These are phyloP conservation scores for Verticillium nonalfalfae DNA, from an alignment of 2,329 filamentous ascomycete species.

Conservation along the genomic window DNA sequence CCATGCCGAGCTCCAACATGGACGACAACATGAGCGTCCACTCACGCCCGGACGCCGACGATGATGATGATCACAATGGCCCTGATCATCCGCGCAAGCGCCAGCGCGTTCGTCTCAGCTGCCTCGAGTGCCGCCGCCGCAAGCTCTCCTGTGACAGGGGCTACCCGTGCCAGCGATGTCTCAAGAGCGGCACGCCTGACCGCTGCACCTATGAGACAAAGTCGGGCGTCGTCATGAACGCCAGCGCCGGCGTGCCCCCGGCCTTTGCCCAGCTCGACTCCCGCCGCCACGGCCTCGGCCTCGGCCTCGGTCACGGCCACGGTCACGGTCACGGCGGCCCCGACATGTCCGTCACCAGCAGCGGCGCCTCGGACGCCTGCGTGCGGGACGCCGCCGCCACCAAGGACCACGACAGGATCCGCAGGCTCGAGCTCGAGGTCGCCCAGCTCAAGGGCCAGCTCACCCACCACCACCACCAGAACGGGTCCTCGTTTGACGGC, in stretches of 20 bases:
- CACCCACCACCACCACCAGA: constrained; percentile 31
- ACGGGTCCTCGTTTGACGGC: constrained; percentile 37
- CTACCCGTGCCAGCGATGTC: constrained; percentile 55
- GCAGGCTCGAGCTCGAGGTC: constrained; percentile 52
- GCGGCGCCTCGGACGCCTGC: constrained; percentile 26
- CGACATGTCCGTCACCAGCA: constrained; percentile 24
- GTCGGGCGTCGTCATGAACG: constrained; percentile 42
- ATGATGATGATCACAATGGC: constrained; percentile 17
- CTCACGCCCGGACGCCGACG: constrained; percentile 12
- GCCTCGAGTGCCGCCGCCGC: constrained; percentile 52
- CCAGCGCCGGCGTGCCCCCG: constrained; percentile 37
- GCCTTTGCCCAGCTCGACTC: constrained; percentile 34
- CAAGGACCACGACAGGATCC: constrained; percentile 52
- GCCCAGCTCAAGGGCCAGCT: constrained; percentile 49
- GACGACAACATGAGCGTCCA: constrained; percentile 15
- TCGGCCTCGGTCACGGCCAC: constrained; percentile 7
- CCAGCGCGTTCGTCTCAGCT: constrained; percentile 53
- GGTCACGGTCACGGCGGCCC: constrained; percentile 1
- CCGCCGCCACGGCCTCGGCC: constrained; percentile 21
- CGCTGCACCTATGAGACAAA: constrained; percentile 54
- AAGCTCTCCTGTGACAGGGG: constrained; percentile 58
- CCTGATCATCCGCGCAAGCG: constrained; percentile 45
- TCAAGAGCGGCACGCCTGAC: constrained; percentile 55
- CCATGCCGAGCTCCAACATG: constrained; percentile 14
- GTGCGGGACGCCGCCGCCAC: constrained; percentile 28